phyloP scores from a whole-genome alignment of 495 filamentous ascomycete species.

The Aspergillus incahuasiensis region DNA sequence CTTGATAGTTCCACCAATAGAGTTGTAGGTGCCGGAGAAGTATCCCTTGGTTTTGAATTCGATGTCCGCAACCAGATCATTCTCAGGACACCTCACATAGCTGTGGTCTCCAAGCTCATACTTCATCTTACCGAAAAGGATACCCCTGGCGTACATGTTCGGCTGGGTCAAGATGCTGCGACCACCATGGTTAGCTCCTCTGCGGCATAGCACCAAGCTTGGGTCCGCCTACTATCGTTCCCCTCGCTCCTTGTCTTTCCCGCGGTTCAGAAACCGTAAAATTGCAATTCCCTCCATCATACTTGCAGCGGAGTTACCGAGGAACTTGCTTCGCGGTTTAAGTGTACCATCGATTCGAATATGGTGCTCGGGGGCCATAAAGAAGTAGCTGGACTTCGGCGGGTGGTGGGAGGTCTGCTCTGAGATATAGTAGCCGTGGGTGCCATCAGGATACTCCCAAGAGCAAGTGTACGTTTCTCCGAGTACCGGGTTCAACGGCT shows the following conservation, averaged over 20 bases:
- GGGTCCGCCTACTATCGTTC: constrained; percentile 78
- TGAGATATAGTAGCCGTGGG: constrained; percentile 88
- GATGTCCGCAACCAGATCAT: constrained; percentile 81
- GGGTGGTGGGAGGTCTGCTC: constrained; percentile 97
- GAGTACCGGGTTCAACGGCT: constrained; percentile 94
- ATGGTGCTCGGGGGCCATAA: constrained; percentile 91
- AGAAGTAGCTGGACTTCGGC: constrained; percentile 98
- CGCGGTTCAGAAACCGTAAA: constrained; percentile 74
- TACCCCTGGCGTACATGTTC: constrained; percentile 98
- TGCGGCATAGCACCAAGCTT: not conserved
- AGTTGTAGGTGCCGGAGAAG: constrained; percentile 93
- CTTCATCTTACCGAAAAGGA: constrained; percentile 98
- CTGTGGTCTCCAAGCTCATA: constrained; percentile 98
- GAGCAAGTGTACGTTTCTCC: constrained; percentile 93
- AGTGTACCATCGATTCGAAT: constrained; percentile 94
- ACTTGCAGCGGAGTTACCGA: constrained; percentile 96
- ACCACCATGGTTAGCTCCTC: not conserved
- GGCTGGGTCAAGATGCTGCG: constrained; percentile 89
- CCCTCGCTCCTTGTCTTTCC: constrained; percentile 53
- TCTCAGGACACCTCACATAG: constrained; percentile 86
- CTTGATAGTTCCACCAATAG: constrained; percentile 88
- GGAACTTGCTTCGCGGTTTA: constrained; percentile 93
- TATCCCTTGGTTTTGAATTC: constrained; percentile 99
- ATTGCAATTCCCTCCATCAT: constrained; percentile 97
- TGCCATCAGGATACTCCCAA: constrained; percentile 88